Evolutionary conservation across 2,329 filamentous ascomycete genomes (phyloP).

Genomic region (Aspergillus flavus): DNA sequence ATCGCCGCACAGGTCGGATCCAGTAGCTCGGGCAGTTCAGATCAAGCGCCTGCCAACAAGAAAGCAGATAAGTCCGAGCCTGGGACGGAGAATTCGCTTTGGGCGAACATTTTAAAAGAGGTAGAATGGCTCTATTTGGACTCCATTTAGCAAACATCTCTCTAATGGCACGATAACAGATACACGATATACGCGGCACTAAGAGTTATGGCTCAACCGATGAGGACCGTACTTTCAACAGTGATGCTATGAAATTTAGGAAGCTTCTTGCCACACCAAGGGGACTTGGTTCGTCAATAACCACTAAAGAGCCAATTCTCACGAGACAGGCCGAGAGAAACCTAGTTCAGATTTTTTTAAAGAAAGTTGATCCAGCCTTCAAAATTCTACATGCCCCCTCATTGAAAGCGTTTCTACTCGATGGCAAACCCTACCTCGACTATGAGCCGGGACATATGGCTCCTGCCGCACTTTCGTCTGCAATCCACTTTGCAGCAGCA

Average conservation of each 20-base stretch:
- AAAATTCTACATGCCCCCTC: conserved; percentile 36
- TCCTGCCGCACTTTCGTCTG: conserved; percentile 26
- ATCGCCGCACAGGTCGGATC: background rate
- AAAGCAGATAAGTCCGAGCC: background rate
- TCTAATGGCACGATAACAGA: conserved; percentile 7
- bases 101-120: conserved; percentile 30
- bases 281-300: conserved; percentile 12
- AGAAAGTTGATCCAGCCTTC: conserved; percentile 35
- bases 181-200: conserved; percentile 1
- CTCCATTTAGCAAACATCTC: background rate
- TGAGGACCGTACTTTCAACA: background rate
- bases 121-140: conserved; percentile 15
- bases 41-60: background rate
- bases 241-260: conserved; percentile 4
- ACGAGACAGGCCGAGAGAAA: conserved; percentile 3
- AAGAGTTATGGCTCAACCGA: background rate
- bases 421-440: conserved; percentile 31
- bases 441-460: conserved; percentile 31
- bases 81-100: conserved; percentile 19
- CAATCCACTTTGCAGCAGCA: conserved; percentile 31
- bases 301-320: background rate
- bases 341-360: conserved; percentile 30
- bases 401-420: conserved; percentile 27
- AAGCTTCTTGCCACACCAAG: conserved; percentile 18
- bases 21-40: background rate